phyloP scores from a whole-genome alignment of 345 rosid species.

The Lepidium africanum region DNA sequence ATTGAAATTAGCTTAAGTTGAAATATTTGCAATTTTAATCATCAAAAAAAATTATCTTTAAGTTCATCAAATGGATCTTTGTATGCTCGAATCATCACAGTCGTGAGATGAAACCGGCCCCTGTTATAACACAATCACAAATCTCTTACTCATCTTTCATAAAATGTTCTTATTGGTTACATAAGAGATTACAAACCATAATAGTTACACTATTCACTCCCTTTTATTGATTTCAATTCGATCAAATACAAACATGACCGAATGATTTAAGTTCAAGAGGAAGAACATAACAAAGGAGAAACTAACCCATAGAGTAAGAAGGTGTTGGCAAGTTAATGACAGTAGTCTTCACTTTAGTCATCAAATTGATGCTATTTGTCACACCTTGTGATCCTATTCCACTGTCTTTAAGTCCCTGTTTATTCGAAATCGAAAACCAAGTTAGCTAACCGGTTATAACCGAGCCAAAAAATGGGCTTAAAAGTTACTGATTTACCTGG shows the following conservation, averaged over 20 bases:
- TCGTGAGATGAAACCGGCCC: constrained; percentile 21
- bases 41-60: neutral
- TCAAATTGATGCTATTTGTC: constrained; percentile 94
- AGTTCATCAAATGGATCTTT: neutral
- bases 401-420: constrained; percentile 93
- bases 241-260: constrained; percentile 13
- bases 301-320: constrained; percentile 89
- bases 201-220: constrained; percentile 16
- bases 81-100: constrained; percentile 18
- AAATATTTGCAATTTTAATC: neutral
- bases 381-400: constrained; percentile 98
- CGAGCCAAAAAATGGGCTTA: neutral
- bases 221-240: constrained; percentile 14
- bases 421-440: neutral
- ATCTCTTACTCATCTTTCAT: constrained; percentile 8
- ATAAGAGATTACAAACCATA: constrained; percentile 23
- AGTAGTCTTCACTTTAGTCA: constrained; percentile 88
- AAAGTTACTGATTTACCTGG: constrained; percentile 49
- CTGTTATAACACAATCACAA: constrained; percentile 20
- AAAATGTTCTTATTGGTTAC: constrained; percentile 11
- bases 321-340: constrained; percentile 90
- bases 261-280: neutral
- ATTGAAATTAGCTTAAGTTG: neutral
- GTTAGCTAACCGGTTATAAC: constrained; percentile 2
- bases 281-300: neutral